These are phyloP conservation scores for Kazachstania taianensis DNA, from an alignment of 805 yeast genomes.

Conservation along the genomic window DNA sequence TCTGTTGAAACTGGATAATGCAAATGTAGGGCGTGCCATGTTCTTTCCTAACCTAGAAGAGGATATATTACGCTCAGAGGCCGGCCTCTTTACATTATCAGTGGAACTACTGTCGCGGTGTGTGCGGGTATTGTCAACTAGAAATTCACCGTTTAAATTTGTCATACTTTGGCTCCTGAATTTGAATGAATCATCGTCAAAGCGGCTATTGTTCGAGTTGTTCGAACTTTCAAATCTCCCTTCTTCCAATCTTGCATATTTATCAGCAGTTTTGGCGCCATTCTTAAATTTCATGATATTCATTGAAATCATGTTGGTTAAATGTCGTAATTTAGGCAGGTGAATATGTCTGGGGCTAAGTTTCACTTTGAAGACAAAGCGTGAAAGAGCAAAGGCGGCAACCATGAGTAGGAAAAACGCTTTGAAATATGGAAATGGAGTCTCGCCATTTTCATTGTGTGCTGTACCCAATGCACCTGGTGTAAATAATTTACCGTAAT, in stretches of 20 bases:
- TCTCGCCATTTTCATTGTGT: no score
- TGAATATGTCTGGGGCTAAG: background rate
- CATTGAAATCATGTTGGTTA: background rate
- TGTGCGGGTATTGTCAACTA: no score
- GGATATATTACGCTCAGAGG: no score
- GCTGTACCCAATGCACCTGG: constrained; percentile 16
- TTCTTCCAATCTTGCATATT: constrained; percentile 2
- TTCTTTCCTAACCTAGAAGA: no score
- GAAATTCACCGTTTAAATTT: no score
- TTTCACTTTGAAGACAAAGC: background rate
- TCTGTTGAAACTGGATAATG: no score
- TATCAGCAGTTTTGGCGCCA: background rate
- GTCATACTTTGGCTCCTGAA: no score
- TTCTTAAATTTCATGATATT: background rate
- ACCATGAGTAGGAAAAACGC: background rate
- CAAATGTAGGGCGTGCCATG: no score
- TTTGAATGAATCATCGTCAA: no score
- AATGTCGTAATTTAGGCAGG: background rate
- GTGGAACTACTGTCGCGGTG: no score
- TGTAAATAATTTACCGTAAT: constrained; percentile 19
- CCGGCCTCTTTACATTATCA: no score
- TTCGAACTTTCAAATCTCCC: constrained; percentile 16
- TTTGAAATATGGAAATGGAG: background rate
- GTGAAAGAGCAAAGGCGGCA: background rate
- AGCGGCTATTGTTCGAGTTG: constrained; percentile 8